Base-by-base conservation (phyloP, 2,329 filamentous ascomycete species). In the Botrytis deweyae region DNA sequence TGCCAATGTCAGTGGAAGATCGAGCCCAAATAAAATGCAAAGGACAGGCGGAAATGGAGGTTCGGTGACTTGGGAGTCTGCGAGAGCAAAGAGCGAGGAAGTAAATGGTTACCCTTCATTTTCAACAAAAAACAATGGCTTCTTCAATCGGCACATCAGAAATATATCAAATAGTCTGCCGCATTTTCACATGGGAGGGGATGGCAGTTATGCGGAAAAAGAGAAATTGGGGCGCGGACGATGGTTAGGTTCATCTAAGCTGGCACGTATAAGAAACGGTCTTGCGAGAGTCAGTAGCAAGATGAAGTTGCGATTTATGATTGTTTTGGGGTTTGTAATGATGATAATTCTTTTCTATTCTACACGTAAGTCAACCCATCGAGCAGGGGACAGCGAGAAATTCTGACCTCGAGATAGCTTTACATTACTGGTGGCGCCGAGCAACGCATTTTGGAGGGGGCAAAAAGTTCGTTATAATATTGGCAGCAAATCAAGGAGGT, bases 401-500 rank as follows among this genome's bases (percentile, higher is more conserved):
- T 63, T 20, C 72, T 79, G 65, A 80, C 72, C n/a, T 49, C 49
- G 42, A 70, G 65, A 73, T 72, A 82, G 81, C 81, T 75, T 72
- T 80, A 74, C 78, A 79, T 77, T 88, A 88, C 78, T 84, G 84
- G 81, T 97, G 93, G 86, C 90, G 94, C 79, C 88, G 93, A 83
- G 87, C 91, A 65, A 85, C 90, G 52, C 88, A 88, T 83, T 86
- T 97, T 5, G 95, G 95, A 69, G 93, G 93, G 67, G 96, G 96
- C 33, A 91, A 91, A 81, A 98, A 97, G 80, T 95, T 92, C 80
- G 96, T 99, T 77, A 92, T 99, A 72, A 94, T 99, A 76, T 86
- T 98, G 33, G 95, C 93, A 38, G 95, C 96, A 72, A 99, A 99
- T 80, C 89, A 97, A 76, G 96, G 96, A 67, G 96, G 96, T 74